These are phyloP conservation scores for Paecilomyces sp. DNA, from an alignment of 2,329 filamentous ascomycete species.

Conservation along the genomic window DNA sequence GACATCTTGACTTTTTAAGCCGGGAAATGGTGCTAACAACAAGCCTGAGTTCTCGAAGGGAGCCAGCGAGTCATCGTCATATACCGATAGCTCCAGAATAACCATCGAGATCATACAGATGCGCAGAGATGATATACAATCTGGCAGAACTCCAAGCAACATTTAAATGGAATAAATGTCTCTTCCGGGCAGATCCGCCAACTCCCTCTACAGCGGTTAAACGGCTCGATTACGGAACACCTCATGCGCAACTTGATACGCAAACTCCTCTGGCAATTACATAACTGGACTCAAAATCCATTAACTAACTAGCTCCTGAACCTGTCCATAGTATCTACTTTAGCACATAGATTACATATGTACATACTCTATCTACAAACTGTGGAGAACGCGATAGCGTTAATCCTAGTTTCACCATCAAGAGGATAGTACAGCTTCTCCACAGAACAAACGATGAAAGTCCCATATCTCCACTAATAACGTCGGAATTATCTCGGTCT, in stretches of 20 bases:
- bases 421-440: no score
- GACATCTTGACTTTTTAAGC: no score
- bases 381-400: no score
- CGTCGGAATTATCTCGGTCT: no score
- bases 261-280: not conserved
- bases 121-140: no score
- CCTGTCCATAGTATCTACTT: not conserved
- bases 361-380: no score
- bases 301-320: not conserved
- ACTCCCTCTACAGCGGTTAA: not conserved
- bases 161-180: not conserved
- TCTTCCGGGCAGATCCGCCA: not conserved
- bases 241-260: not conserved
- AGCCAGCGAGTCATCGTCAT: not conserved
- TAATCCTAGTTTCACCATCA: no score
- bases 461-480: no score
- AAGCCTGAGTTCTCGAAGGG: not conserved
- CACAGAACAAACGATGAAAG: no score
- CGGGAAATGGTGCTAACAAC: not conserved
- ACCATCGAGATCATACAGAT: not conserved
- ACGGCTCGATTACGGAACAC: not conserved
- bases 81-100: not conserved
- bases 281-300: not conserved
- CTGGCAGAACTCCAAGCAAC: not conserved
- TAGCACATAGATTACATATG: not conserved